Evolutionary conservation across 192 early-diverging fungal species (phyloP).

Genomic region (Allomyces arbusculus): DNA sequence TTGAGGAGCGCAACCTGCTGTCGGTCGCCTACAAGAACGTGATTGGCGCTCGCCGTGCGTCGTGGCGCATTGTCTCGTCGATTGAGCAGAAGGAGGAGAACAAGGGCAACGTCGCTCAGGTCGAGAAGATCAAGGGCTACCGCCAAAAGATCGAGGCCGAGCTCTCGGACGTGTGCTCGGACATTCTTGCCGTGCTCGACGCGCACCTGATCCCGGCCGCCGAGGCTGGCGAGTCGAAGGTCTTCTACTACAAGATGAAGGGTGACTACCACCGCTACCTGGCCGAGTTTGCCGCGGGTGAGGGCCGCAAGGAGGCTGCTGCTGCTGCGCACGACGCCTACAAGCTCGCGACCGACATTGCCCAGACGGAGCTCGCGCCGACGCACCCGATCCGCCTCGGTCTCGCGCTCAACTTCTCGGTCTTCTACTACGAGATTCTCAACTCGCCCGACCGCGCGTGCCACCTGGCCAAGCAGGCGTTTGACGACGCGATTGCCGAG

Average conservation of each 20-base stretch:
- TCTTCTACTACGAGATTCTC: slow-evolving; percentile 95
- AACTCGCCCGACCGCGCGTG: slow-evolving; percentile 86
- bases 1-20: slow-evolving; percentile 94
- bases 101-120: slow-evolving; percentile 59
- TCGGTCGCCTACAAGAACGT: slow-evolving; percentile 98
- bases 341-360: slow-evolving; percentile 81
- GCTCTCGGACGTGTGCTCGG: slow-evolving; percentile 84
- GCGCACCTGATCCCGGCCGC: slow-evolving; percentile 79
- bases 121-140: slow-evolving; percentile 83
- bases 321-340: slow-evolving; percentile 77
- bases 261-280: slow-evolving; percentile 99
- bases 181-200: slow-evolving; percentile 78
- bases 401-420: slow-evolving; percentile 92
- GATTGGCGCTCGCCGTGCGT: slow-evolving; percentile 89
- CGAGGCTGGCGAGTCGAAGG: slow-evolving; percentile 90
- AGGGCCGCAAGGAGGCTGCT: slow-evolving; percentile 64
- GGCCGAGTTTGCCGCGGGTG: slow-evolving; percentile 84
- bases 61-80: slow-evolving; percentile 91
- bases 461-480: slow-evolving; percentile 78
- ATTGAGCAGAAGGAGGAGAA: slow-evolving; percentile 89
- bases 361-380: slow-evolving; percentile 54
- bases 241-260: slow-evolving; percentile 99
- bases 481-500: slow-evolving; percentile 98
- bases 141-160: slow-evolving; percentile 86
- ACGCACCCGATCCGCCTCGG: slow-evolving; percentile 96